These are phyloP conservation scores for Moesziomyces globuligerus DNA, from an alignment of 1,284 basidiomycete genomes.

Conservation along the genomic window DNA sequence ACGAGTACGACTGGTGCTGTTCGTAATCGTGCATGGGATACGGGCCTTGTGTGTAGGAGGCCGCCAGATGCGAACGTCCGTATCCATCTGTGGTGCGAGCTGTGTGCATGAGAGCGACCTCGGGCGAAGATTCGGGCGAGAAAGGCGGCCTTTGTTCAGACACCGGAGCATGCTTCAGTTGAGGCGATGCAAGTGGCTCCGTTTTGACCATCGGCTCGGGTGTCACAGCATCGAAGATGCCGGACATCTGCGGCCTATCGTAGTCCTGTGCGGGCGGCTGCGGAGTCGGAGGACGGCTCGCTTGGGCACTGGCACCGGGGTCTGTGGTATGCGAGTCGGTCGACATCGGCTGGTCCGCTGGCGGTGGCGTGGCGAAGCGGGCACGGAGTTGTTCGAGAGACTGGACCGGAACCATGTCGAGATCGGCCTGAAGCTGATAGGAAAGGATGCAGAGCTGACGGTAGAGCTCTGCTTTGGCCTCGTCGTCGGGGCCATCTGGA, in stretches of 20 bases:
- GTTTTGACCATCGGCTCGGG: conserved; percentile 16
- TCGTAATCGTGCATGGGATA: not conserved
- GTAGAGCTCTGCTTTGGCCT: conserved; percentile 39
- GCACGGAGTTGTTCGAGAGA: conserved; percentile 29
- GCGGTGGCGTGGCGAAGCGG: conserved; percentile 24
- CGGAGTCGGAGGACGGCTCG: conserved; percentile 12
- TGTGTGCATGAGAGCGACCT: conserved; percentile 34
- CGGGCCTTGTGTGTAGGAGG: conserved; percentile 1
- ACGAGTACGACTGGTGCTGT: conserved; percentile 3
- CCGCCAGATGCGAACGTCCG: not conserved
- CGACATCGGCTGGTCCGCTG: conserved; percentile 9
- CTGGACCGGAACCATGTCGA: conserved; percentile 39
- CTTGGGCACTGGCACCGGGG: not conserved
- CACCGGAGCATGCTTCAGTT: conserved; percentile 5
- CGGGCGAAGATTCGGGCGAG: conserved; percentile 45
- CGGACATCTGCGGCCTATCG: not conserved
- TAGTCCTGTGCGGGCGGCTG: not conserved
- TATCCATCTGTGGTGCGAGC: conserved; percentile 7
- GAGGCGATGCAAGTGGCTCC: conserved; percentile 25
- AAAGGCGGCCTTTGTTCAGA: conserved; percentile 4
- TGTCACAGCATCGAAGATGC: not conserved
- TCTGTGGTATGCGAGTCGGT: not conserved
- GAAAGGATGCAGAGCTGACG: conserved; percentile 47
- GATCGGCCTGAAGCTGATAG: conserved; percentile 46
- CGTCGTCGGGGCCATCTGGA: conserved; percentile 29